These are phyloP conservation scores for Clohesyomyces aquaticus DNA, from an alignment of 495 filamentous ascomycete species.

Conservation along the genomic window DNA sequence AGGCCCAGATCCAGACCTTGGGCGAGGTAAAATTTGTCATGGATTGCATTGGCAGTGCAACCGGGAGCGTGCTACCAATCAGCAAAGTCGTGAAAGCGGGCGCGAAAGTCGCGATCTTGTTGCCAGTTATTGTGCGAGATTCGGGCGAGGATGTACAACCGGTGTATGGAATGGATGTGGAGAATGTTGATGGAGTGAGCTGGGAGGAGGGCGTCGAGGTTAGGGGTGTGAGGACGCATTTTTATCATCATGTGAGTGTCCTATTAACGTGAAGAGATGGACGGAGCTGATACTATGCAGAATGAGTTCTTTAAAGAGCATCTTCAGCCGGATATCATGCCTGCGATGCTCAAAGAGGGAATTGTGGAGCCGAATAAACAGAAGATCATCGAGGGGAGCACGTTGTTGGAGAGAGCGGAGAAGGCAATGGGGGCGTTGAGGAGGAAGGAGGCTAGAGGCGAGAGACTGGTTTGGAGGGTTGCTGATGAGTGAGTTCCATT, in stretches of 20 bases:
- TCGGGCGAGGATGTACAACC: constrained; percentile 48
- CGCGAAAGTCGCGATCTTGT: constrained; percentile 54
- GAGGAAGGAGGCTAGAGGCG: constrained; percentile 38
- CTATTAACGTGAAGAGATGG: neutral
- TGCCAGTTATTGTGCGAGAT: constrained; percentile 57
- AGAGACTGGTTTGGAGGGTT: constrained; percentile 39
- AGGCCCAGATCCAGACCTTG: constrained; percentile 39
- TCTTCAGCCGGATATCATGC: constrained; percentile 56
- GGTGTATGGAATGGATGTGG: constrained; percentile 53
- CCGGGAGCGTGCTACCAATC: constrained; percentile 50
- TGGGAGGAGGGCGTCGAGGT: constrained; percentile 56
- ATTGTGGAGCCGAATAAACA: constrained; percentile 54
- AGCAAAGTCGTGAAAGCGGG: constrained; percentile 52
- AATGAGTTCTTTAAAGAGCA: constrained; percentile 55
- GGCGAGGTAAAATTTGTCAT: constrained; percentile 53
- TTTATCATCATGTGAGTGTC: constrained; percentile 51
- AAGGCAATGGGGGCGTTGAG: constrained; percentile 40
- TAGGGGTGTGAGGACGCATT: constrained; percentile 55
- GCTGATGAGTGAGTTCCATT: constrained; percentile 16
- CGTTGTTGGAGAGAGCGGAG: constrained; percentile 54
- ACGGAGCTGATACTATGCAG: constrained; percentile 37
- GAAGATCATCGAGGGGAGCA: constrained; percentile 53
- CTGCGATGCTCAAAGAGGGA: constrained; percentile 51
- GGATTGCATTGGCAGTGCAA: constrained; percentile 58
- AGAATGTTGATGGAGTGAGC: constrained; percentile 39